phyloP scores from a whole-genome alignment of 805 yeast species.

The Teunomyces lycoperdinae region DNA sequence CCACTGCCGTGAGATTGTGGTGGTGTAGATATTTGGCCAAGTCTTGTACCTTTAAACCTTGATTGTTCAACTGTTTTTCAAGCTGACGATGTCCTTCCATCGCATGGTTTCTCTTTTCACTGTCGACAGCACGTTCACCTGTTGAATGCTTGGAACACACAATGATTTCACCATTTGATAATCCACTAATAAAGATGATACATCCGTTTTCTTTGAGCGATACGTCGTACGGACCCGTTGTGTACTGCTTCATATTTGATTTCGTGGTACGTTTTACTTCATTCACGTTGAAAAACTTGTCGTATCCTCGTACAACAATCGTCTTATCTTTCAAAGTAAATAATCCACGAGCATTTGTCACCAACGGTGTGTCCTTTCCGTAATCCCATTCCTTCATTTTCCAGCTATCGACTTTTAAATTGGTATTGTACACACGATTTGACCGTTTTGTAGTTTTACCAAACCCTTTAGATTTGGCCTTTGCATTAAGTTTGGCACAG shows the following conservation, averaged over 20 bases:
- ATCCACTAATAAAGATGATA: conserved; percentile 77
- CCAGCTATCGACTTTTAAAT: conserved; percentile 47
- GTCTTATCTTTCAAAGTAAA: conserved; percentile 49
- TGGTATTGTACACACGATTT: conserved; percentile 10
- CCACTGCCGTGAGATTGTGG: conserved; percentile 74
- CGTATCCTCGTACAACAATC: conserved; percentile 84
- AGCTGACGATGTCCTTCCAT: conserved; percentile 63
- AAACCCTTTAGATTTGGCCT: conserved; percentile 13
- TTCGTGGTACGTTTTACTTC: conserved; percentile 59
- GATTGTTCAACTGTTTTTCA: conserved; percentile 45
- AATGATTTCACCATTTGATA: conserved; percentile 69
- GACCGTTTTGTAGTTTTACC: conserved; percentile 21
- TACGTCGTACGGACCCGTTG: conserved; percentile 75
- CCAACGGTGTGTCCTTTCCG: conserved; percentile 41
- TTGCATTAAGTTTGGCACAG: conserved; percentile 16
- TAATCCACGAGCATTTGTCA: conserved; percentile 72
- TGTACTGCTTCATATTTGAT: conserved; percentile 38
- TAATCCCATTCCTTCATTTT: conserved; percentile 91
- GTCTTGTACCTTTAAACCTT: conserved; percentile 39
- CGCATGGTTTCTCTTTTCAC: conserved; percentile 65
- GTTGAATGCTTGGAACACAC: conserved; percentile 92
- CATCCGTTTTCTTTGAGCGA: conserved; percentile 94
- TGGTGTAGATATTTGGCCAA: conserved; percentile 56
- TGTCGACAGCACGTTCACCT: conserved; percentile 51
- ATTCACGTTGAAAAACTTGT: conserved; percentile 83